Evolutionary conservation across 2,329 filamentous ascomycete species (phyloP).

Genomic region (Aspergillus felis): DNA sequence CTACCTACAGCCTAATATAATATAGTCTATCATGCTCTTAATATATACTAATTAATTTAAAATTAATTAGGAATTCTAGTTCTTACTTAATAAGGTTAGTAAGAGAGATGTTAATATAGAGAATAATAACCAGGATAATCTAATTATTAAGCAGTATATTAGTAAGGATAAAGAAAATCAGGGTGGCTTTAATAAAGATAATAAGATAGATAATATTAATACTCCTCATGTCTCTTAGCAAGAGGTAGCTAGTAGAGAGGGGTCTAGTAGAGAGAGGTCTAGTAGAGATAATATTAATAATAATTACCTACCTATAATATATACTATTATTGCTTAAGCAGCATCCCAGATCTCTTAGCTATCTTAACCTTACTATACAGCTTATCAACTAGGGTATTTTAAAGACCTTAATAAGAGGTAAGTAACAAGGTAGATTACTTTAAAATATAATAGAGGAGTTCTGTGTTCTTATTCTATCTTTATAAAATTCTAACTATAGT

Average conservation of each 20-base stretch:
- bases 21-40: too few species aligned
- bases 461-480: too few species aligned
- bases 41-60: not conserved
- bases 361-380: not conserved
- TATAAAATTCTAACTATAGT: too few species aligned
- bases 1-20: too few species aligned
- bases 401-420: too few species aligned
- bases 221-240: too few species aligned
- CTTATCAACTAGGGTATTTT: not conserved
- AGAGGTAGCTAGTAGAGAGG: not conserved
- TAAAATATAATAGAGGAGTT: too few species aligned
- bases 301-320: not conserved
- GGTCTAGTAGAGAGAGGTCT: not conserved
- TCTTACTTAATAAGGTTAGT: not conserved
- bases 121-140: not conserved
- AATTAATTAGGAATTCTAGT: not conserved
- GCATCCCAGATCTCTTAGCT: not conserved
- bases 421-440: too few species aligned
- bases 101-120: not conserved
- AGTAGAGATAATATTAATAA: too few species aligned
- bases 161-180: not conserved
- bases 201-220: too few species aligned
- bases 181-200: too few species aligned
- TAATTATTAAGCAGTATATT: not conserved
- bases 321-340: not conserved